Evolutionary conservation across 2,329 filamentous ascomycete genomes (phyloP), one percentile per base, ranked within the genome.

Genomic region (Fusarium torreyae): DNA sequence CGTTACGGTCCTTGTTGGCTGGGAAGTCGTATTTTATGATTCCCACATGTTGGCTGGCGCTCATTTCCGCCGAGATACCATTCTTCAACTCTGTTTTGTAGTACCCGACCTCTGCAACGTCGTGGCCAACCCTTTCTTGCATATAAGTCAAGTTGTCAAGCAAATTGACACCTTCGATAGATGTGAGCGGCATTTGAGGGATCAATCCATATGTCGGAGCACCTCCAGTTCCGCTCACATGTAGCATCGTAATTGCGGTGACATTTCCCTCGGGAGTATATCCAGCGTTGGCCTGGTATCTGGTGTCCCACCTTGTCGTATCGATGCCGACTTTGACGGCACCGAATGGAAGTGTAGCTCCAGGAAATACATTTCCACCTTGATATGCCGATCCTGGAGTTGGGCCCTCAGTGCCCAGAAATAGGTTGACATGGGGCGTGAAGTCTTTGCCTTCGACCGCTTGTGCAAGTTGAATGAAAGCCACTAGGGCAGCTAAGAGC

Each of bases 181-280:
- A 77, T 4, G 76, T 77, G 10, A 86, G 74, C 0, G 83, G 85
- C 74, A 86, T 79, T 62, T 86, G 84, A 1, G 83, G 79, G 36
- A 86, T 81, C 6, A 88, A 80, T 1, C 87, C 87, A 59, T 89
- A 89, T 58, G 87, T 89, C 1, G 87, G 85, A 11, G 83, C 83
- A 1, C 88, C 88, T 15, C 87, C 88, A 0, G 86, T 89, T 1
- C 86, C 86, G 54, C 81, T 83, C 63, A 86, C 86, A 59, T 88
- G 86, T 76, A 87, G 81, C 82, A 87, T 83, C 20, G 82, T 84
- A 66, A 86, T 83, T 4, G 79, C 84, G 0, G 83, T 85, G 50
- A 86, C 82, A 17, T 82, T 80, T 4, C 83, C 83, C 44, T 77
- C 69, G 1, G 80, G 76, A 0, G 78, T 81, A 57, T 77, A 82